phyloP scores from a whole-genome alignment of 495 filamentous ascomycete genomes.

The Hyaloscypha hepaticicola region DNA sequence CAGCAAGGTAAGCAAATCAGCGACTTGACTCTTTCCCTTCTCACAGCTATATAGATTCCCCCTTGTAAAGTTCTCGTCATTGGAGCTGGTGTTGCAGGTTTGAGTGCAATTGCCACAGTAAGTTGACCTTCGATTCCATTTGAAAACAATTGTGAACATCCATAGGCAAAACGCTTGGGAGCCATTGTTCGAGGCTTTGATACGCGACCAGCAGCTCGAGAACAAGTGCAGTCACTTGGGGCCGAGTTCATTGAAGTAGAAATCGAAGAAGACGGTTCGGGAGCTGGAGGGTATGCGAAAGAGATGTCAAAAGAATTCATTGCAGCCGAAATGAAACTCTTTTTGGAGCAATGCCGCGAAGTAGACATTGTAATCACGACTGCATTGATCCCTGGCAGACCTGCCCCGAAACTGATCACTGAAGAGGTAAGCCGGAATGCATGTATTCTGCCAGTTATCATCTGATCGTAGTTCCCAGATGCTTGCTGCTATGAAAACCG shows the following conservation, averaged over 20 bases:
- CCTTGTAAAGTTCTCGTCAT: slow-evolving; percentile 82
- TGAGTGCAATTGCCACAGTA: slow-evolving; percentile 74
- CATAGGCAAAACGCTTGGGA: slow-evolving; percentile 66
- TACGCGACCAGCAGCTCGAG: slow-evolving; percentile 71
- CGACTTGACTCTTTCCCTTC: slow-evolving; percentile 4
- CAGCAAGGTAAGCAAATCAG: slow-evolving; percentile 27
- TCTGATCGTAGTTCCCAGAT: slow-evolving; percentile 42
- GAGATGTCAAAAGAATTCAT: slow-evolving; percentile 89
- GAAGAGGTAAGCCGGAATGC: slow-evolving; percentile 42
- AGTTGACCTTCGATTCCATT: slow-evolving; percentile 1
- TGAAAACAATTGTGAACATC: slow-evolving; percentile 1
- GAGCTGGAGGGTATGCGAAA: slow-evolving; percentile 78
- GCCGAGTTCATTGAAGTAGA: slow-evolving; percentile 85
- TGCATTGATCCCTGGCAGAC: slow-evolving; percentile 74
- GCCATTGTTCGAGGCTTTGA: slow-evolving; percentile 84
- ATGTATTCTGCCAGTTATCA: background rate
- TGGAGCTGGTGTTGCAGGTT: slow-evolving; percentile 76
- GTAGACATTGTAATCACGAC: slow-evolving; percentile 89
- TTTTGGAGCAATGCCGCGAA: slow-evolving; percentile 74
- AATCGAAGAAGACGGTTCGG: slow-evolving; percentile 78
- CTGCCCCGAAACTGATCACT: slow-evolving; percentile 75
- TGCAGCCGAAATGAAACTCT: slow-evolving; percentile 83
- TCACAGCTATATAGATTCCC: slow-evolving; percentile 57
- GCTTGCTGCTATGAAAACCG: slow-evolving; percentile 77
- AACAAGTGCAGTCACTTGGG: slow-evolving; percentile 81